Percentiles rank a stretch among this genome's conserved stretches.
These are phyloP conservation scores for Saturnispora serradocipensis DNA, from an alignment of 805 yeast genomes.

Conservation along the genomic window DNA sequence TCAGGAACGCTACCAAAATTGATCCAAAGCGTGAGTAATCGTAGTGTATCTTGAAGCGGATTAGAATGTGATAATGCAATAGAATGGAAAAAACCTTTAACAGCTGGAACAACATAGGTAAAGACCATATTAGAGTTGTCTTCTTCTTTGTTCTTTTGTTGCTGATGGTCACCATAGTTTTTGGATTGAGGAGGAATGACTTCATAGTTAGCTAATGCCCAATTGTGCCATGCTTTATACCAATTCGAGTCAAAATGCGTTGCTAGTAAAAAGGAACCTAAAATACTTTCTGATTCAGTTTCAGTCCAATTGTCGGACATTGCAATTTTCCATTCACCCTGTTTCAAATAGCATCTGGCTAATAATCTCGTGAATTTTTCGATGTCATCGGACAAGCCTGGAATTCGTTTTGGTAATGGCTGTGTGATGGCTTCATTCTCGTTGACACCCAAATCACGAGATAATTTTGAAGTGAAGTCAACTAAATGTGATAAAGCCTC, in stretches of 20 bases:
- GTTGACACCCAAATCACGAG: constrained; percentile 77
- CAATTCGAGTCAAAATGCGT: constrained; percentile 89
- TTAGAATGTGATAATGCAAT: constrained; percentile 79
- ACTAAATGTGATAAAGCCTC: constrained; percentile 82
- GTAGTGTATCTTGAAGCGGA: constrained; percentile 84
- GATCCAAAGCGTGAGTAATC: constrained; percentile 90
- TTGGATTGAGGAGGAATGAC: constrained; percentile 58
- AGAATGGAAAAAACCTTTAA: constrained; percentile 91
- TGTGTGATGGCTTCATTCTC: constrained; percentile 83
- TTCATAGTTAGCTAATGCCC: constrained; percentile 98
- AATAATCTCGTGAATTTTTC: constrained; percentile 75
- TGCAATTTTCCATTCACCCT: constrained; percentile 96
- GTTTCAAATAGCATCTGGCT: constrained; percentile 92
- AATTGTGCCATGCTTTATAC: constrained; percentile 99
- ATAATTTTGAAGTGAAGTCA: constrained; percentile 85
- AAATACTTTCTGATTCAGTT: constrained; percentile 62
- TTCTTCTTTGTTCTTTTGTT: constrained; percentile 15
- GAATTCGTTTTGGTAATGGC: constrained; percentile 65
- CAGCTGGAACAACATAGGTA: constrained; percentile 91
- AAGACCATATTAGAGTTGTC: constrained; percentile 51
- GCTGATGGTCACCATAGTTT: constrained; percentile 8
- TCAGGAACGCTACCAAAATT: constrained; percentile 90
- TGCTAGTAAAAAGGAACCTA: constrained; percentile 87
- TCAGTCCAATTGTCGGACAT: constrained; percentile 73
- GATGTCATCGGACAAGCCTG: constrained; percentile 65